These are phyloP conservation scores for Blastobotrys mokoenaii DNA, from an alignment of 805 yeast species.

Conservation along the genomic window DNA sequence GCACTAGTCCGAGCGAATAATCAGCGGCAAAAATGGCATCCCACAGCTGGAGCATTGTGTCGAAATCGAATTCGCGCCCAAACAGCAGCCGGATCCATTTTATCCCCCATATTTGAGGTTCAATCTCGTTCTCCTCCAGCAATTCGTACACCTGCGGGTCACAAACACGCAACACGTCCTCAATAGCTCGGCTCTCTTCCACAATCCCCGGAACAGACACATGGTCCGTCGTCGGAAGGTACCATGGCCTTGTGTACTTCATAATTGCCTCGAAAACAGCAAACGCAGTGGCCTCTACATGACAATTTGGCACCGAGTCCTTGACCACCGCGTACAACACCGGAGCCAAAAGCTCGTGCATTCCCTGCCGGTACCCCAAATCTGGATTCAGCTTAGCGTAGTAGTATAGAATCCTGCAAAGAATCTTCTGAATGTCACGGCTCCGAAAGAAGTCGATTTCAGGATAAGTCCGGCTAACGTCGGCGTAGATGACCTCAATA, in stretches of 20 bases:
- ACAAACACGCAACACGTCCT: constrained; percentile 19
- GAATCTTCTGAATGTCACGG: constrained; percentile 15
- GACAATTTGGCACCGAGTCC: constrained; percentile 3
- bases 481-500: constrained; percentile 22
- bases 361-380: constrained; percentile 46
- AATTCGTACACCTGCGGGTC: constrained; percentile 25
- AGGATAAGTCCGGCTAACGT: constrained; percentile 29
- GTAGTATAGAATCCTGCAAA: constrained; percentile 37
- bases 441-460: constrained; percentile 26
- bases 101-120: constrained; percentile 33
- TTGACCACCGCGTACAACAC: constrained; percentile 23
- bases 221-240: constrained; percentile 15
- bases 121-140: constrained; percentile 21
- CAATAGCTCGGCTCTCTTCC: constrained; percentile 23
- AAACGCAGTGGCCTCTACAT: constrained; percentile 26
- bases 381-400: constrained; percentile 40
- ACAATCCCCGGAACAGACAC: constrained; percentile 23
- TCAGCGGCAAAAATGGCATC: constrained; percentile 30
- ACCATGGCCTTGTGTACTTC: constrained; percentile 26
- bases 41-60: constrained; percentile 25
- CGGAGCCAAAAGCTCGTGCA: constrained; percentile 46
- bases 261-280: constrained; percentile 25
- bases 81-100: constrained; percentile 30
- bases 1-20: constrained; percentile 19
- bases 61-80: constrained; percentile 28